A percentile compares a stretch with the other conserved stretches of the same genome.
Evolutionary conservation across 2,329 filamentous ascomycete species (phyloP).

Genomic region (Fusarium setosum): DNA sequence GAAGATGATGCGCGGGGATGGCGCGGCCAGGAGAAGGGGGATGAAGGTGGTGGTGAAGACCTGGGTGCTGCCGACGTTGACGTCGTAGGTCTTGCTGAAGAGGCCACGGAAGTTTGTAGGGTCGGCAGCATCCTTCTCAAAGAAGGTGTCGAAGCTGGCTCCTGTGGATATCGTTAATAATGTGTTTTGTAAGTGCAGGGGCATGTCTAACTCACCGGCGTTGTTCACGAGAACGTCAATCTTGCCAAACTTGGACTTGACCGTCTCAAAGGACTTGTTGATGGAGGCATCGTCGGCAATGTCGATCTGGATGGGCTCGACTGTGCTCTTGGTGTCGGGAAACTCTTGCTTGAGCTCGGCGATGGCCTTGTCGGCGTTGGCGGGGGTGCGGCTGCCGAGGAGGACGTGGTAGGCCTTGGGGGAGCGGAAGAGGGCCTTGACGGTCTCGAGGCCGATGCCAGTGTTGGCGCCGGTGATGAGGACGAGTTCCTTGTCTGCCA

Average conservation of each 20-base stretch:
- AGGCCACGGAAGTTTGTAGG: conserved; percentile 49
- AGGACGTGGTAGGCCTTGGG: conserved; percentile 63
- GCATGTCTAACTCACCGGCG: conserved; percentile 53
- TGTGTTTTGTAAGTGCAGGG: accelerated
- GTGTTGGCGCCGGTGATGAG: conserved; percentile 72
- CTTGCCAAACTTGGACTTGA: conserved; percentile 55
- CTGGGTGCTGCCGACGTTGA: conserved; percentile 62
- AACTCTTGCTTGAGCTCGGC: conserved; percentile 53
- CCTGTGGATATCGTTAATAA: conserved; percentile 43
- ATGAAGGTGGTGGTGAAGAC: conserved; percentile 52
- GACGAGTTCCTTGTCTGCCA: conserved; percentile 52
- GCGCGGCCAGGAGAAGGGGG: conserved; percentile 56
- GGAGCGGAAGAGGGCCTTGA: conserved; percentile 64
- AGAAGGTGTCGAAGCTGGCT: conserved; percentile 54
- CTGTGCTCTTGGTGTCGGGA: conserved; percentile 51
- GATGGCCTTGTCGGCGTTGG: conserved; percentile 63
- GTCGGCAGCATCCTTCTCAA: conserved; percentile 36
- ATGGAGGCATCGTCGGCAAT: conserved; percentile 65
- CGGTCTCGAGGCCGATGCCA: conserved; percentile 68
- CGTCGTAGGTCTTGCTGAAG: conserved; percentile 59
- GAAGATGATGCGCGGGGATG: conserved; percentile 61
- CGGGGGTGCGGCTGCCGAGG: conserved; percentile 62
- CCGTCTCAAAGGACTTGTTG: conserved; percentile 53
- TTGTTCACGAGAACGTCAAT: conserved; percentile 69
- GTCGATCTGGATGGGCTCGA: conserved; percentile 64